Percentiles rank a stretch among this genome's conserved stretches.
phyloP scores from a whole-genome alignment of 129 eudicot species.

The Pulicaria dysenterica region DNA sequence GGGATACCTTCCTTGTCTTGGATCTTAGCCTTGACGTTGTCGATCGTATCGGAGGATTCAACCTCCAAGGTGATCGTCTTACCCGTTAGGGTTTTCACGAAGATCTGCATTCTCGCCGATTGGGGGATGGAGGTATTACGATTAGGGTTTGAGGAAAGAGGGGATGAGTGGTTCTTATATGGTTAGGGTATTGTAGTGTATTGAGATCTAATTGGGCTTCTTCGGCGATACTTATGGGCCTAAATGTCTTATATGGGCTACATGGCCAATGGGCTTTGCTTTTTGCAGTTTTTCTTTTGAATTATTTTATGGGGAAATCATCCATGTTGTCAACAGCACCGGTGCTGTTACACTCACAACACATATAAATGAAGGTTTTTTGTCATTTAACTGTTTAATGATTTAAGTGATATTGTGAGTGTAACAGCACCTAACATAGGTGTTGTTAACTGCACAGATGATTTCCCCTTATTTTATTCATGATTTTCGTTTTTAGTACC shows the following conservation, averaged over 20 bases:
- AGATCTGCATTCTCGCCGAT: slow-evolving; percentile 63
- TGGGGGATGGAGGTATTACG: background rate
- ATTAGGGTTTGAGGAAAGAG: slow-evolving; percentile 22
- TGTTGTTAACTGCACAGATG: too few species aligned
- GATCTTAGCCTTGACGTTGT: slow-evolving; percentile 79
- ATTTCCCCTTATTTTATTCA: too few species aligned
- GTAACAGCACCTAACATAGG: too few species aligned
- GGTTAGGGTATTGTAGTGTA: background rate
- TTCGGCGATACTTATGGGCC: background rate
- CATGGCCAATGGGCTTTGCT: slow-evolving; percentile 6
- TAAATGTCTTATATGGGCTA: background rate
- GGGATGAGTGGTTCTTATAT: background rate
- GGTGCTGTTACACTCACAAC: too few species aligned
- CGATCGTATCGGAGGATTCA: slow-evolving; percentile 73
- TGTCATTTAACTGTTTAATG: too few species aligned
- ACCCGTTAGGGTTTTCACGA: slow-evolving; percentile 84
- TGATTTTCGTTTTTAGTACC: too few species aligned
- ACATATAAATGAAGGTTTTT: too few species aligned
- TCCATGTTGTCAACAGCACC: too few species aligned
- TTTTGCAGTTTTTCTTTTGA: too few species aligned
- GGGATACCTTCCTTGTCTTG: slow-evolving; percentile 91
- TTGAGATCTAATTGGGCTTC: background rate
- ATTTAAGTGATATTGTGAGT: too few species aligned
- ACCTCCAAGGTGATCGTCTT: slow-evolving; percentile 81
- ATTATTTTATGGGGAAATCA: too few species aligned